Base-by-base conservation (phyloP, 345 rosid species). In the Noccaea caerulescens region DNA sequence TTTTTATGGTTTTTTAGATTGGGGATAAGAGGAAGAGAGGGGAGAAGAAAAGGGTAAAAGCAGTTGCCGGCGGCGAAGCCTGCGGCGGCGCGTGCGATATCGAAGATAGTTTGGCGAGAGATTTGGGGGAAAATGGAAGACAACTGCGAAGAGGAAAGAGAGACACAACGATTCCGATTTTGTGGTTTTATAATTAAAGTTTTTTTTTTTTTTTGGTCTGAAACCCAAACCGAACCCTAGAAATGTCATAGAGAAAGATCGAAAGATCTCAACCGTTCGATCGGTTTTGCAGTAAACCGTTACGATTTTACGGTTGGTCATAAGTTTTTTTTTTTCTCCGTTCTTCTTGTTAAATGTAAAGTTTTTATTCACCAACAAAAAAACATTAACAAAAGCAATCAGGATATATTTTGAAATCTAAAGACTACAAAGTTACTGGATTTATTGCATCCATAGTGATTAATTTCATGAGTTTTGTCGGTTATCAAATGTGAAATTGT, bases 41-140 rank as follows among this genome's bases (percentile, higher is more conserved):
- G 71, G 82, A 78, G 80, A 77, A 59, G 72, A 70, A 50, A 69
- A 46, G 58, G 72, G 76, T 72, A 49, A 58, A 50, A 52, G 68
- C 67, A 75, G 76, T 60, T 61, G 83, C 86, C 95, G 86, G 86
- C 84, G 88, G 80, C 41, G 56, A 68, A 63, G 20, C 66, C 62
- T 63, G 77, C 72, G 83, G 81, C 86, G 89, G 87, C 83, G 86
- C 78, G 79, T 69, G 80, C 41, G 71, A 67, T 44, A 63, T 41
- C 34, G 59, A 42, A 56, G 63, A 51, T 39, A 16, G 56, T 60
- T 38, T 42, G 57, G 70, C 46, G 67, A 66, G 53, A 73, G 54
- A 44, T 55, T 53, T 20, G 54, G 57, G 56, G 33, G 11, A 54
- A 27, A 53, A 3, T 54, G 55, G 55, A 56, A 52, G 69, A 71